phyloP scores from a whole-genome alignment of 23 red algal genomes.

The Gracilaria caudata region DNA sequence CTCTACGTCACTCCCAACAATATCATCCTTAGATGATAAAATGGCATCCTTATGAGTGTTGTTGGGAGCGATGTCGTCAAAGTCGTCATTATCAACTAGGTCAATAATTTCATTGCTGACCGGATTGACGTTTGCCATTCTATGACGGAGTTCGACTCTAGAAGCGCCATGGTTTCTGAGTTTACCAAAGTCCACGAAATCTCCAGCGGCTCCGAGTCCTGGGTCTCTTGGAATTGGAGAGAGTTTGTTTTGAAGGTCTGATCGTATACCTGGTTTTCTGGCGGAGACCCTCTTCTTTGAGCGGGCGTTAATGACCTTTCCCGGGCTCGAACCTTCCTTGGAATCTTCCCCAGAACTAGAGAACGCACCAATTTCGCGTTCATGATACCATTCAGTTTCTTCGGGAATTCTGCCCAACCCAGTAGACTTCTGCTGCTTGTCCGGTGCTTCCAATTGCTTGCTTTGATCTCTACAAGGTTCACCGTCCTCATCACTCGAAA shows the following conservation, averaged over 20 bases:
- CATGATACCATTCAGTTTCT: slow-evolving; percentile 53
- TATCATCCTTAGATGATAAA: background rate
- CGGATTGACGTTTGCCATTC: background rate
- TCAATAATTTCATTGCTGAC: slow-evolving; percentile 49
- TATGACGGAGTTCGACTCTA: background rate
- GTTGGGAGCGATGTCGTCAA: background rate
- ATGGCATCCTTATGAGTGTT: background rate
- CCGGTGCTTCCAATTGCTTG: background rate
- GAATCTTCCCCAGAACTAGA: slow-evolving; percentile 45
- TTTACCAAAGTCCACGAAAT: background rate
- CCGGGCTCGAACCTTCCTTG: background rate
- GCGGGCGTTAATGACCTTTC: background rate
- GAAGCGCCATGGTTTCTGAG: background rate
- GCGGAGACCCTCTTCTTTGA: slow-evolving; percentile 26
- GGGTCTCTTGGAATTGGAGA: background rate
- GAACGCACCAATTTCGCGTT: slow-evolving; percentile 50
- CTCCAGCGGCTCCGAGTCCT: background rate
- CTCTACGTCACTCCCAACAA: background rate
- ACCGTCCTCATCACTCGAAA: slow-evolving; percentile 25
- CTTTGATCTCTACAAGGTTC: background rate
- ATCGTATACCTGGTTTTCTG: background rate
- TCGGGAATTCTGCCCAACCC: background rate
- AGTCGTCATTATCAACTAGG: slow-evolving; percentile 48
- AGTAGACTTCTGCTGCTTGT: background rate
- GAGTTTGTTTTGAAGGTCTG: background rate